phyloP scores from a whole-genome alignment of 2,329 filamentous ascomycete species.

The Cadophora gregata region DNA sequence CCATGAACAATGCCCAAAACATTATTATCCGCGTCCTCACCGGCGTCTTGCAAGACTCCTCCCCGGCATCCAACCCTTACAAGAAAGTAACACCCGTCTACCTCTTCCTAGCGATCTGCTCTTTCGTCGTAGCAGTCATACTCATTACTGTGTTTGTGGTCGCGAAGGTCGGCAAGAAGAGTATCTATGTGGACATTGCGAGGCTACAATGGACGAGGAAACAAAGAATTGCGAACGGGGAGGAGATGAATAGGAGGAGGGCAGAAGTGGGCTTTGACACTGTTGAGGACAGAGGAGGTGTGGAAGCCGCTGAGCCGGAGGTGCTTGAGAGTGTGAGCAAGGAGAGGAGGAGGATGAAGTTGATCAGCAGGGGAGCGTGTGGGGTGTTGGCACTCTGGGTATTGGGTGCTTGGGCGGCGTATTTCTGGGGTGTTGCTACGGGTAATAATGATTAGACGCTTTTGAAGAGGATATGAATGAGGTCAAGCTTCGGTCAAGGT shows the following conservation, averaged over 20 bases:
- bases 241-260: conserved; percentile 51
- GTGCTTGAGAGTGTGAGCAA: conserved; percentile 47
- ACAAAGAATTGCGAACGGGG: conserved; percentile 53
- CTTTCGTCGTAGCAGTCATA: conserved; percentile 51
- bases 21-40: conserved; percentile 64
- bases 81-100: conserved; percentile 61
- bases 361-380: conserved; percentile 48
- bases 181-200: conserved; percentile 48
- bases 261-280: conserved; percentile 48
- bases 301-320: conserved; percentile 35
- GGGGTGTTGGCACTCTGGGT: conserved; percentile 52
- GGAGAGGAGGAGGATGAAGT: conserved; percentile 51
- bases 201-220: conserved; percentile 64
- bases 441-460: conserved; percentile 49
- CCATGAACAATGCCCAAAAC: conserved; percentile 66
- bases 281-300: conserved; percentile 42
- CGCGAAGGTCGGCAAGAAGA: conserved; percentile 29
- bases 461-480: background rate
- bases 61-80: conserved; percentile 59
- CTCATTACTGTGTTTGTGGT: conserved; percentile 50
- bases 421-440: conserved; percentile 65
- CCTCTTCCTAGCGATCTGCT: conserved; percentile 56
- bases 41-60: conserved; percentile 61
- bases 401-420: conserved; percentile 59
- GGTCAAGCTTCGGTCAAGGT: background rate